Percentiles rank a stretch among this genome's conserved stretches.
Evolutionary conservation across 2,329 filamentous ascomycete species (phyloP).

Genomic region (Colletotrichum sp.): DNA sequence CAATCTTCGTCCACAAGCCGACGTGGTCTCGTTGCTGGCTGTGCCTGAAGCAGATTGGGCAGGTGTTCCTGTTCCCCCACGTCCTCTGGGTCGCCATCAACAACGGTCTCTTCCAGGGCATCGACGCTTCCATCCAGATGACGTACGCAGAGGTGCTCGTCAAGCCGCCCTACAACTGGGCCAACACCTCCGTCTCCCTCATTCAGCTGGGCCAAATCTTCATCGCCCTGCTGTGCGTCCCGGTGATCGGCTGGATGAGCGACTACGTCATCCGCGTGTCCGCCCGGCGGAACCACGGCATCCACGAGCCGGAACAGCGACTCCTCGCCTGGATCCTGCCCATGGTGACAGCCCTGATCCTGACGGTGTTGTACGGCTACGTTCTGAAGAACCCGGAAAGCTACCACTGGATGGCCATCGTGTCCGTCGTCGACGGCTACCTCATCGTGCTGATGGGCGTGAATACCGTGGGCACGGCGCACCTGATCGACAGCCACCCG

Average conservation of each 20-base stretch:
- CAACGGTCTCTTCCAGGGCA: conserved; percentile 19
- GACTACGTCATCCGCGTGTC: conserved; percentile 22
- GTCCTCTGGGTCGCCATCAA: conserved; percentile 16
- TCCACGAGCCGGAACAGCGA: conserved; percentile 46
- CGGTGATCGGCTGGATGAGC: conserved; percentile 15
- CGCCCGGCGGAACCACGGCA: conserved; percentile 43
- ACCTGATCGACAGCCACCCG: conserved; percentile 15
- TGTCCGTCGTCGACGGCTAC: conserved; percentile 4
- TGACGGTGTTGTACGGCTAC: conserved; percentile 13
- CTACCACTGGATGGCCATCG: conserved; percentile 20
- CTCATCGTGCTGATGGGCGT: conserved; percentile 10
- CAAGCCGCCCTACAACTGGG: conserved; percentile 17
- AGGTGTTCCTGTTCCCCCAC: conserved; percentile 18
- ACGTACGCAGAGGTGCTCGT: conserved; percentile 15
- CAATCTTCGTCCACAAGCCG: background rate
- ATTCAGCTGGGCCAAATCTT: conserved; percentile 10
- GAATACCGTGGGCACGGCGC: conserved; percentile 10
- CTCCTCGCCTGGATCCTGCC: conserved; percentile 25
- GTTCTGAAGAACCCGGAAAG: background rate
- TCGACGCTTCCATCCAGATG: conserved; percentile 16
- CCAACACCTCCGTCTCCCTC: conserved; percentile 15
- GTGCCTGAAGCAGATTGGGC: conserved; percentile 11
- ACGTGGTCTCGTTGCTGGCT: background rate
- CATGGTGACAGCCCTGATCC: conserved; percentile 6
- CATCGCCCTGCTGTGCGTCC: conserved; percentile 5